Percentiles rank a stretch among this genome's conserved stretches.
These are phyloP conservation scores for Phytophthora tentaculata DNA, from an alignment of 352 stramenopile species.

Conservation along the genomic window DNA sequence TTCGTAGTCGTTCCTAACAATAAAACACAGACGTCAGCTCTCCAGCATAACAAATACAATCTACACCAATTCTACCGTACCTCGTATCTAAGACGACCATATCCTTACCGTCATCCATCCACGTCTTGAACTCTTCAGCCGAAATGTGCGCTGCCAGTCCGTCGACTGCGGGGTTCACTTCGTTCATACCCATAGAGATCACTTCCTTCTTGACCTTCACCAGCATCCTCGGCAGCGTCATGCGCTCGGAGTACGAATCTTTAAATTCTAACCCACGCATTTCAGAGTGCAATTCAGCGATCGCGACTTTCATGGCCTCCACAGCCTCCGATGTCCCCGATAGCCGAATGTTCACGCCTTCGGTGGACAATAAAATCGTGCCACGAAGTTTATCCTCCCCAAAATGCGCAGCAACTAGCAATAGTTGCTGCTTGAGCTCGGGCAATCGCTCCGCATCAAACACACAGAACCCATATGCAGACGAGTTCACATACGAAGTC, in stretches of 20 bases:
- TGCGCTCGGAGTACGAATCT: conserved; percentile 57
- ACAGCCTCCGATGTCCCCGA: conserved; percentile 53
- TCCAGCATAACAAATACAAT: not conserved
- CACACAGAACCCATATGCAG: conserved; percentile 78
- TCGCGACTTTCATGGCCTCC: conserved; percentile 52
- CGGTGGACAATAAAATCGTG: conserved; percentile 68
- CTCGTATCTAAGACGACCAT: conserved; percentile 75
- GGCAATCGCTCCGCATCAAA: conserved; percentile 46
- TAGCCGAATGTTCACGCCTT: conserved; percentile 76
- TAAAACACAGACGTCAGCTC: conserved; percentile 14
- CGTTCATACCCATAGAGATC: conserved; percentile 69
- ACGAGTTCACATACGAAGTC: conserved; percentile 59
- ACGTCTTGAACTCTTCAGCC: conserved; percentile 68
- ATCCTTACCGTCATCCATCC: conserved; percentile 70
- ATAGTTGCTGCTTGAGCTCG: conserved; percentile 43
- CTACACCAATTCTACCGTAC: conserved; percentile 32
- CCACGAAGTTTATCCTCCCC: conserved; percentile 50
- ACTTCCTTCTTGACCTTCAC: conserved; percentile 83
- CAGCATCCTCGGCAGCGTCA: conserved; percentile 72
- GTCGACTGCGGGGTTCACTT: conserved; percentile 52
- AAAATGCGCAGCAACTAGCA: conserved; percentile 33
- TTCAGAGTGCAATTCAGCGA: conserved; percentile 45
- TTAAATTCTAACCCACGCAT: conserved; percentile 68
- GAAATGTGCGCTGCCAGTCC: conserved; percentile 64
- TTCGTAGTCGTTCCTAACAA: conserved; percentile 79